Evolutionary conservation across 164 flowering plant species (phyloP).

Genomic region (Annona squamosa): DNA sequence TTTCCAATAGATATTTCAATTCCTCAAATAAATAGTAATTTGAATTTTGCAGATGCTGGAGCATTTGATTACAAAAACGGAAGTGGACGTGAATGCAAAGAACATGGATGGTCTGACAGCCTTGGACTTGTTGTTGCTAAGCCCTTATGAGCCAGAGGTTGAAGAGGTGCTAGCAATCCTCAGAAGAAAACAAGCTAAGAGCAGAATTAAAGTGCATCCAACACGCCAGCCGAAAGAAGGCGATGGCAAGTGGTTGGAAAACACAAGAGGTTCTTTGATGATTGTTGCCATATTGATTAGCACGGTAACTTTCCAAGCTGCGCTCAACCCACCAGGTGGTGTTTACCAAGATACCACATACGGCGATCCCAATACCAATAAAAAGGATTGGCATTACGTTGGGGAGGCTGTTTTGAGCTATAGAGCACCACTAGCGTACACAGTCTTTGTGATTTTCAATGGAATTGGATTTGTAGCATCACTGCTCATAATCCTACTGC

Average conservation of each 20-base stretch:
- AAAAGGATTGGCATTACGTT: not conserved
- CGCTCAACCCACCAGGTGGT: conserved; percentile 1
- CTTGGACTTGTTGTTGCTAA: not conserved
- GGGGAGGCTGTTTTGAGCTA: not conserved
- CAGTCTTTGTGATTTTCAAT: not conserved
- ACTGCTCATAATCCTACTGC: not conserved
- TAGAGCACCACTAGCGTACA: not conserved
- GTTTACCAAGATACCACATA: not conserved
- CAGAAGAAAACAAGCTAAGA: not conserved
- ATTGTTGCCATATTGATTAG: not conserved
- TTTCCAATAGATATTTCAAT: too few species aligned
- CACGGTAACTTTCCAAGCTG: conserved; percentile 5
- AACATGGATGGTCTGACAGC: not conserved
- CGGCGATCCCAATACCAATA: not conserved
- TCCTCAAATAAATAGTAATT: not conserved
- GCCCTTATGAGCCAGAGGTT: not conserved
- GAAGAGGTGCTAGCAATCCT: not conserved
- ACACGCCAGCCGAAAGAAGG: not conserved
- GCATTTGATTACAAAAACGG: not conserved
- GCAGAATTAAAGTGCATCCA: not conserved
- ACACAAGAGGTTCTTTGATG: not conserved
- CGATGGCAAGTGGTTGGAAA: not conserved
- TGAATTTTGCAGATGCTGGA: not conserved
- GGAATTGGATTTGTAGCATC: not conserved
- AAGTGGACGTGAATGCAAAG: not conserved